Base-by-base conservation (phyloP, 2,329 filamentous ascomycete species). In the Penicillium sp. region DNA sequence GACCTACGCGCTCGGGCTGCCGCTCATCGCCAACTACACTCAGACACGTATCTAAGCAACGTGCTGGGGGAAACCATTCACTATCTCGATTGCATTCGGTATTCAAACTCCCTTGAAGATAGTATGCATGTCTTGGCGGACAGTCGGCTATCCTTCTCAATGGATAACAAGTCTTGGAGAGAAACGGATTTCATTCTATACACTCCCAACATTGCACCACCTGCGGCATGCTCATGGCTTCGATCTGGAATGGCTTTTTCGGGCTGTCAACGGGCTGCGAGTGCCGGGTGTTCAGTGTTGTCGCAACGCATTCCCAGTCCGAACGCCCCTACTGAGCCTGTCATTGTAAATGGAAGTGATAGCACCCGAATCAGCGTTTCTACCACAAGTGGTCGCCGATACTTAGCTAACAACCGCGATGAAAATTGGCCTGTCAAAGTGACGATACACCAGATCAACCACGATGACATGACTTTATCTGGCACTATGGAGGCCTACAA, bases 401-500 rank as follows among this genome's bases (percentile, higher is more conserved):
- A 76, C 52, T 60, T 70, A 53, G 69, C 73, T 27, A 70, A 68
- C 33, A 69, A 65, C 39, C 58, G 78, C 31, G 81, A 84, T 54
- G 84, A 87, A 63, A 80, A 82, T 44, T 89, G 86, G 86, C 85
- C 85, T 7, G 86, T 89, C 33, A 86, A 85, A 60, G 85, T 89
- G 52, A 86, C 81, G 2, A 82, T 89, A 39, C 84, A 88, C 65
- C 76, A 81, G 19, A 80, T 88, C 45, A 84, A 89, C 69, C 81
- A 81, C 64, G 74, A 78, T 5, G 77, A 75, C 19, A 86, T 88
- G 84, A 84, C 83, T 0, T 71, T 89, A 19, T 83, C 84, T 23
- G 86, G 86, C 4, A 88, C 85, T 8, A 89, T 89, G 86, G 84
- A 87, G 71, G 86, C 86, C 5, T 87, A 86, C 73, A 86, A 88